A percentile compares a stretch with the other conserved stretches of the same genome.
phyloP scores from a whole-genome alignment of 306 rosid species.

The Purshia tridentata region DNA sequence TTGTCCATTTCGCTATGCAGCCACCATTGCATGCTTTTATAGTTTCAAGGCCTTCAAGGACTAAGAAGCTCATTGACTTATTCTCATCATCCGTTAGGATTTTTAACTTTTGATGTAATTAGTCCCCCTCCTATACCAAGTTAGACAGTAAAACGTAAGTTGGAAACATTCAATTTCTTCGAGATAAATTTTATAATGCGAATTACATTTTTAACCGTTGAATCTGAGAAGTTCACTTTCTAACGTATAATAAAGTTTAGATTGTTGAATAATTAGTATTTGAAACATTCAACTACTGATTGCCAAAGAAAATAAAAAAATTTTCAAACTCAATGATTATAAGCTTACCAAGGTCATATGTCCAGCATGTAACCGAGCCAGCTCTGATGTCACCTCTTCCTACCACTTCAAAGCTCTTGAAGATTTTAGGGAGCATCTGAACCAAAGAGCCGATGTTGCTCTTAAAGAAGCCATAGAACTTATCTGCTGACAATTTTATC shows the following conservation, averaged over 20 bases:
- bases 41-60: slow-evolving; percentile 13
- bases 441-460: slow-evolving; percentile 22
- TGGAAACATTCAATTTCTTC: no score
- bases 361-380: slow-evolving; percentile 8
- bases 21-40: neutral
- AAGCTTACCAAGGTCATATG: slow-evolving; percentile 18
- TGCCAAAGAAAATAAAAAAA: no score
- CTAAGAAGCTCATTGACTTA: neutral
- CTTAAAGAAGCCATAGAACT: slow-evolving; percentile 27
- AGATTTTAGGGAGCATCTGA: slow-evolving; percentile 18
- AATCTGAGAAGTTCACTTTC: no score
- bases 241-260: no score
- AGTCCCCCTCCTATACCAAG: slow-evolving; percentile 14
- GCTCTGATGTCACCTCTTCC: slow-evolving; percentile 18
- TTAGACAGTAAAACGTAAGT: neutral
- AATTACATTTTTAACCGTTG: no score
- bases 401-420: slow-evolving; percentile 16
- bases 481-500: slow-evolving; percentile 16
- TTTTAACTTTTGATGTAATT: slow-evolving; percentile 9
- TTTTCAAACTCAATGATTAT: no score
- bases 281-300: no score
- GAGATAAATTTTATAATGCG: no score
- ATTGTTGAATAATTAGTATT: no score
- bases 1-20: slow-evolving; percentile 17
- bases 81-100: neutral